Evolutionary conservation across 331 rosid species (phyloP), one percentile per base, ranked within the genome.

Genomic region (Saraca asoca): DNA sequence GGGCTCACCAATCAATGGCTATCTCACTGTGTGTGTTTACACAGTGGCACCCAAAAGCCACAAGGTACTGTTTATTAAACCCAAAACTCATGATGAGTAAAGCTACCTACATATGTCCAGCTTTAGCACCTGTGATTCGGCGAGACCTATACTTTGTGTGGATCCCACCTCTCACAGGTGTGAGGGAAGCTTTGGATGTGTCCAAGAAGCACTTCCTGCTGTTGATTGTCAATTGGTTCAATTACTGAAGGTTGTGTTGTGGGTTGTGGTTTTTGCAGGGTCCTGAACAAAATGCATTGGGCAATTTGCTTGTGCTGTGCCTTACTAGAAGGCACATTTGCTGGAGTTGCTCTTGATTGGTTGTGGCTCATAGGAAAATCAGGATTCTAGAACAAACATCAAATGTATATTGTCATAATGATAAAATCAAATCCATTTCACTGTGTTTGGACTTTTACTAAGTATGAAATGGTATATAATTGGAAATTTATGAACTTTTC

Each of bases 261-360:
- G 38, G 72, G 57, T 20, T 56, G 7, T 62, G 46, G 7, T 61
- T 65, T 72, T 76, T 1, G 71, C 74, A 92, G 98, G 86, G 94
- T 61, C 98, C 98, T 19, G 98, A 92, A 65, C 93, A 92, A 64
- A 92, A 92, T 77, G 98, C 95, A 3, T 74, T 92, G 87, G 96
- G 95, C 2, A 92, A 92, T 70, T 42, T 89, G 72, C 91, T 89
- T 48, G 91, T 85, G 50, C 33, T 88, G 64, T 82, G 56, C 71
- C 80, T n/a, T 91, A 17, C 17, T 82, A 51, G 38, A 70, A 0
- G 97, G 97, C 57, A 68, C 88, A 56, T 84, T 70, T 74, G 68
- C 85, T 0, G 97, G 97, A 12, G 91, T 73, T 63, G 12, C 72
- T 49, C 91, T 91, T 45, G 94, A 76, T 43, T 88, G 95, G 97